Conservation (phyloP, 106 monocot species). For the Alisma plantagoaquatica region DNA sequence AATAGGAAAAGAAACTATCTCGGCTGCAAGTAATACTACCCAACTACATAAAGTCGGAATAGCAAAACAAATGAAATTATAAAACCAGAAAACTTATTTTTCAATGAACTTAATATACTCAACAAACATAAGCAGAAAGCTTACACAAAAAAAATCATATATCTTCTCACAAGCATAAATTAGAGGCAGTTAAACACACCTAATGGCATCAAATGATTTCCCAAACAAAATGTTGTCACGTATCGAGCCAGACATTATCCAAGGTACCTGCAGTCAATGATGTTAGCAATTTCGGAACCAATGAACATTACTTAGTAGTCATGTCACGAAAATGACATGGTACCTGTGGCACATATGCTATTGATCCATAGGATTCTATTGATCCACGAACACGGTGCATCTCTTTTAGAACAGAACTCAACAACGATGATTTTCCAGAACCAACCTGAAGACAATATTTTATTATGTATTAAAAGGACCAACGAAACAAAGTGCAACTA, state of each 20-base stretch:
- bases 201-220: constrained; percentile 38
- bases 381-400: constrained; percentile 53
- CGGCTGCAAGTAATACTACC: too few species aligned
- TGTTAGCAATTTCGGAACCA: too few species aligned
- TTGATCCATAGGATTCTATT: constrained; percentile 45
- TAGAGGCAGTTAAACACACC: constrained; percentile 22
- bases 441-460: constrained; percentile 87
- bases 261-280: constrained; percentile 53
- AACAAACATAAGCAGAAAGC: background rate
- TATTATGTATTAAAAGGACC: too few species aligned
- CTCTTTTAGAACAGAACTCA: constrained; percentile 77
- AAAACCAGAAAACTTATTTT: background rate
- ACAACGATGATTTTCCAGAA: constrained; percentile 88
- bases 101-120: background rate
- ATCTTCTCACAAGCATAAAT: background rate
- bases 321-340: too few species aligned
- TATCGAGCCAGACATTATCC: constrained; percentile 82
- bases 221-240: constrained; percentile 93
- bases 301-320: too few species aligned
- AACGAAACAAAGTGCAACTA: too few species aligned
- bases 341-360: constrained; percentile 94
- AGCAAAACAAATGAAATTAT: background rate
- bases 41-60: too few species aligned
- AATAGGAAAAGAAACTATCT: too few species aligned
- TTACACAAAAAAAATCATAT: background rate